Evolutionary conservation across 257 asterid genomes (phyloP).

Genomic region (Przewalskia tangutica): DNA sequence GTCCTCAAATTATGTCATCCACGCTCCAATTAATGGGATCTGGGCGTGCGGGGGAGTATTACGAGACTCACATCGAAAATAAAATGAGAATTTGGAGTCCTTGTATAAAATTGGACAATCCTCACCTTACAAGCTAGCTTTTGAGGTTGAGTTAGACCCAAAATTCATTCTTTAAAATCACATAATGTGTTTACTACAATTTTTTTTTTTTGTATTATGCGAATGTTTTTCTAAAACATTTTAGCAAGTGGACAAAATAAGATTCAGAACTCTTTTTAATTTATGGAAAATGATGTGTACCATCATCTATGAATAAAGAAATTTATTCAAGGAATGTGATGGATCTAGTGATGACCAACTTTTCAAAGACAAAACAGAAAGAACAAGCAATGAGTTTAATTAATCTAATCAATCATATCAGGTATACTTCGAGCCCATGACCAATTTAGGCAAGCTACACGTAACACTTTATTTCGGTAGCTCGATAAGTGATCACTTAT

Average conservation of each 20-base stretch:
- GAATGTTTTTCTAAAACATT: not conserved
- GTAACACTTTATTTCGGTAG: constrained; percentile 21
- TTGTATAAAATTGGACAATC: no score
- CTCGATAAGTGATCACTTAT: no score
- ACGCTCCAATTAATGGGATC: no score
- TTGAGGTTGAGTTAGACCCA: no score
- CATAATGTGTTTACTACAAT: not conserved
- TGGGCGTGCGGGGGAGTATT: no score
- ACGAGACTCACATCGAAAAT: no score
- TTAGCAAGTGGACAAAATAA: constrained; percentile 1
- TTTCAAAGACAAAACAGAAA: not conserved
- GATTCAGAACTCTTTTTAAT: not conserved
- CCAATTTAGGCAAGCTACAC: constrained; percentile 16
- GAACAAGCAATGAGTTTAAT: not conserved
- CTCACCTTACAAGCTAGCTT: no score
- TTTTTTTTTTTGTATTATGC: not conserved
- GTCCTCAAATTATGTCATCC: no score
- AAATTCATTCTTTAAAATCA: no score
- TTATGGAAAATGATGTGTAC: not conserved
- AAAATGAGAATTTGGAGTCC: no score
- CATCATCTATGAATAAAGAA: not conserved
- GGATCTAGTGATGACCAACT: not conserved
- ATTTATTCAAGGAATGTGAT: not conserved
- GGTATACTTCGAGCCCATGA: constrained; percentile 24
- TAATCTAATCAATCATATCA: not conserved